Evolutionary conservation across 2,329 filamentous ascomycete genomes (phyloP).

Genomic region (Penicillium sp.): DNA sequence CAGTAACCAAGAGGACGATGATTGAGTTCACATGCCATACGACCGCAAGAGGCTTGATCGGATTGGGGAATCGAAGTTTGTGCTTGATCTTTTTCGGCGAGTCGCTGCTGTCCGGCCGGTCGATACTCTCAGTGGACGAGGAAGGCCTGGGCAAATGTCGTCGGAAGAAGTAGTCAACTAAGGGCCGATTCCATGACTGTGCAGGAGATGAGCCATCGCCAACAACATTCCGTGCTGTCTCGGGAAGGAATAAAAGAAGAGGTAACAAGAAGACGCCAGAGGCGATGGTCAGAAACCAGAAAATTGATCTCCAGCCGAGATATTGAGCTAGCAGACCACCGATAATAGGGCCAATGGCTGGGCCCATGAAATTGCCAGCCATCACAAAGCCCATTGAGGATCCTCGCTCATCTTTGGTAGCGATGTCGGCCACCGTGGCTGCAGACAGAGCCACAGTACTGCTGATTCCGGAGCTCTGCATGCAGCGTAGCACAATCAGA

Average conservation of each 20-base stretch:
- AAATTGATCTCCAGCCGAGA: conserved; percentile 50
- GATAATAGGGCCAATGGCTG: conserved; percentile 47
- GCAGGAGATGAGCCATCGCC: conserved; percentile 21
- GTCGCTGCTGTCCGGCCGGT: conserved; percentile 1
- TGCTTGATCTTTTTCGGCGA: conserved; percentile 6
- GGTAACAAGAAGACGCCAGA: conserved; percentile 29
- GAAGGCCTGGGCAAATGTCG: not conserved
- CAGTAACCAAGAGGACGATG: conserved; percentile 22
- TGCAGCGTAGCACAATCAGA: conserved; percentile 32
- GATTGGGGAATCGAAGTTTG: conserved; percentile 13
- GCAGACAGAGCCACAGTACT: conserved; percentile 36
- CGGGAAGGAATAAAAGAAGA: conserved; percentile 15
- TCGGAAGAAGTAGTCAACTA: conserved; percentile 3
- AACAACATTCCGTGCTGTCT: conserved; percentile 32
- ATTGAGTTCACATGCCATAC: conserved; percentile 29
- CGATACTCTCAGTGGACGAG: not conserved
- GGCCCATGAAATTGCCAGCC: conserved; percentile 30
- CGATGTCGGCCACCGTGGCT: conserved; percentile 36
- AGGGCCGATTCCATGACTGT: conserved; percentile 13
- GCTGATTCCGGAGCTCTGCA: conserved; percentile 40
- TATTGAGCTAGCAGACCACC: conserved; percentile 46
- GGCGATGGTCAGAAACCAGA: conserved; percentile 50
- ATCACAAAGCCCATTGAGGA: conserved; percentile 34
- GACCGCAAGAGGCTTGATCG: conserved; percentile 25
- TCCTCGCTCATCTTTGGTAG: conserved; percentile 35